These are phyloP conservation scores for Curvularia sp. DNA, from an alignment of 2,329 filamentous ascomycete genomes.

Conservation along the genomic window DNA sequence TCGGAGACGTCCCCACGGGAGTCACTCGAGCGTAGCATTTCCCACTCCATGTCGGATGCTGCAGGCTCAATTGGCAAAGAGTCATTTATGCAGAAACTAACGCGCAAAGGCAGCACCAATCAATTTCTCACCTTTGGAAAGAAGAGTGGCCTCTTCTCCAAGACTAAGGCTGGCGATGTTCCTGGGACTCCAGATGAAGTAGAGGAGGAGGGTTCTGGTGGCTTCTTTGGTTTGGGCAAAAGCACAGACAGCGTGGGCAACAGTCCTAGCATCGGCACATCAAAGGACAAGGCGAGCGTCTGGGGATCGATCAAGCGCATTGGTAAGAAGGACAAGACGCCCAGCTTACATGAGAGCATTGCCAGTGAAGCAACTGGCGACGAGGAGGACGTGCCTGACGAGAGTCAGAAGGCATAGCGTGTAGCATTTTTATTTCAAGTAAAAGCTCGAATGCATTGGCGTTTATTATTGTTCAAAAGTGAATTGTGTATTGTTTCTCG, in stretches of 20 bases:
- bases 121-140: slow-evolving; percentile 56
- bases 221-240: slow-evolving; percentile 34
- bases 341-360: slow-evolving; percentile 56
- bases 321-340: slow-evolving; percentile 54
- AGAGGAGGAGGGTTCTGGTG: slow-evolving; percentile 44
- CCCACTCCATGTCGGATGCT: slow-evolving; percentile 47
- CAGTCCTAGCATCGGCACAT: slow-evolving; percentile 48
- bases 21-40: slow-evolving; percentile 50
- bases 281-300: slow-evolving; percentile 49
- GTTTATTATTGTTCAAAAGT: background rate
- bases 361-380: slow-evolving; percentile 51
- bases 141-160: slow-evolving; percentile 43
- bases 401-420: background rate
- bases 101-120: slow-evolving; percentile 55
- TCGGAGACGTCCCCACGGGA: slow-evolving; percentile 49
- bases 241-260: slow-evolving; percentile 41
- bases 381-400: slow-evolving; percentile 20
- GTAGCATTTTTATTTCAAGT: background rate
- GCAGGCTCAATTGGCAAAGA: slow-evolving; percentile 51
- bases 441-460: background rate
- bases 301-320: slow-evolving; percentile 56
- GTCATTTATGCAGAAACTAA: slow-evolving; percentile 59
- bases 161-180: slow-evolving; percentile 40
- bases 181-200: slow-evolving; percentile 49
- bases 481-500: background rate